Percentiles rank a stretch among this genome's conserved stretches.
phyloP scores from a whole-genome alignment of 2,329 filamentous ascomycete genomes.

The Diaporthe ampelina region DNA sequence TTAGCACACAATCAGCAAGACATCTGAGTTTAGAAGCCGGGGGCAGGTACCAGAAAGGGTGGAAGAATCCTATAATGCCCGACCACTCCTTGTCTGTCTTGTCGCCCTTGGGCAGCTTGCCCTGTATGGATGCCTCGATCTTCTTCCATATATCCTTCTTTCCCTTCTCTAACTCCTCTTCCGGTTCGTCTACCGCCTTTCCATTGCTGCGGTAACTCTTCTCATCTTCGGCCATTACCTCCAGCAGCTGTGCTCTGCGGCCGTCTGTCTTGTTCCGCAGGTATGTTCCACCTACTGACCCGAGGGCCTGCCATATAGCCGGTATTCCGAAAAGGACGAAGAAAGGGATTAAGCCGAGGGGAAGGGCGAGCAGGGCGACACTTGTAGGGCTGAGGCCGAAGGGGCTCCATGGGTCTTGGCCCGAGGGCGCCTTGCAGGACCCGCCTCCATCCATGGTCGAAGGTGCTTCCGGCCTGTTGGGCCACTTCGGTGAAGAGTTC shows the following conservation, averaged over 20 bases:
- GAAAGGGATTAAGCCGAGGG: constrained; percentile 50
- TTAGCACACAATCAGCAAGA: constrained; percentile 37
- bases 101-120: constrained; percentile 54
- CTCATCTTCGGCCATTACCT: constrained; percentile 61
- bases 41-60: constrained; percentile 87
- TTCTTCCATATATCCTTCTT: constrained; percentile 77
- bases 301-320: constrained; percentile 55
- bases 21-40: no score
- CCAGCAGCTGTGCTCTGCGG: constrained; percentile 70
- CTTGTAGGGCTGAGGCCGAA: constrained; percentile 50
- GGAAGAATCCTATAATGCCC: constrained; percentile 94
- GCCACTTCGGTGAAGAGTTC: not conserved
- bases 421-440: constrained; percentile 48
- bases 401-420: constrained; percentile 45
- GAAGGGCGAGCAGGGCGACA: constrained; percentile 47
- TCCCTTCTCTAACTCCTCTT: constrained; percentile 53
- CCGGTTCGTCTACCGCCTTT: constrained; percentile 44
- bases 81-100: constrained; percentile 75
- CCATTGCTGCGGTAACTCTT: constrained; percentile 53
- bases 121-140: constrained; percentile 64
- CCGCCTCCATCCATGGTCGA: constrained; percentile 46
- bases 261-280: constrained; percentile 75
- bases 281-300: constrained; percentile 69
- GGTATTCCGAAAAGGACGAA: constrained; percentile 52
- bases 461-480: not conserved